Evolutionary conservation across 2,329 filamentous ascomycete species (phyloP).

Genomic region (Triangularia setosa): DNA sequence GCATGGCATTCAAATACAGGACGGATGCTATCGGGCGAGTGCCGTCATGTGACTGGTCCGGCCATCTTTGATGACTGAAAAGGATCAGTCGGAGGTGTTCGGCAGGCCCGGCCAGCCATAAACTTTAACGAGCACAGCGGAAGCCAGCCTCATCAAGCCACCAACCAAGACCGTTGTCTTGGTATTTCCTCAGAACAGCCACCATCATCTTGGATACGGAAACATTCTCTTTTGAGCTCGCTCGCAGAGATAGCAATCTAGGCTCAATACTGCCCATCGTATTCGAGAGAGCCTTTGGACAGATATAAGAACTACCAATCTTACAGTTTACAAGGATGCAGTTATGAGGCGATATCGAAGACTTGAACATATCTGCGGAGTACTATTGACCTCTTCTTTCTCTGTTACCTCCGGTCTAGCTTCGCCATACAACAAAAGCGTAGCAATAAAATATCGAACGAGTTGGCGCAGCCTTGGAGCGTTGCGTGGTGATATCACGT

Average conservation of each 20-base stretch:
- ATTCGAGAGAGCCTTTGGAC: not conserved
- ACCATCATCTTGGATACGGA: not conserved
- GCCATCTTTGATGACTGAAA: not conserved
- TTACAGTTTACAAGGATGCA: not conserved
- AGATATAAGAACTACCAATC: not conserved
- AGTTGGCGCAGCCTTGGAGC: not conserved
- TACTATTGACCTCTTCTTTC: too few species aligned
- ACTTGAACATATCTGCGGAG: too few species aligned
- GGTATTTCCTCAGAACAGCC: not conserved
- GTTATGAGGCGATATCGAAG: too few species aligned
- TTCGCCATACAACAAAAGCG: not conserved
- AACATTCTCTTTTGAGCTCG: not conserved
- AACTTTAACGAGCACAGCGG: not conserved
- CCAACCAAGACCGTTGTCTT: not conserved
- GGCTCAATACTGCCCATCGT: not conserved
- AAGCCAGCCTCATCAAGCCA: not conserved
- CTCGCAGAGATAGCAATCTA: not conserved
- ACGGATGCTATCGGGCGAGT: not conserved
- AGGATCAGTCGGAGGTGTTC: not conserved
- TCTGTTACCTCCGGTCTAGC: not conserved
- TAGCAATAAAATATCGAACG: not conserved
- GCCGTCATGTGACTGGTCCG: not conserved
- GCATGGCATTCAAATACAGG: not conserved
- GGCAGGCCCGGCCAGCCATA: not conserved
- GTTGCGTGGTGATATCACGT: not conserved